These are phyloP conservation scores for Zanthoxylum bungeanum DNA, from an alignment of 345 rosid species.

Conservation along the genomic window DNA sequence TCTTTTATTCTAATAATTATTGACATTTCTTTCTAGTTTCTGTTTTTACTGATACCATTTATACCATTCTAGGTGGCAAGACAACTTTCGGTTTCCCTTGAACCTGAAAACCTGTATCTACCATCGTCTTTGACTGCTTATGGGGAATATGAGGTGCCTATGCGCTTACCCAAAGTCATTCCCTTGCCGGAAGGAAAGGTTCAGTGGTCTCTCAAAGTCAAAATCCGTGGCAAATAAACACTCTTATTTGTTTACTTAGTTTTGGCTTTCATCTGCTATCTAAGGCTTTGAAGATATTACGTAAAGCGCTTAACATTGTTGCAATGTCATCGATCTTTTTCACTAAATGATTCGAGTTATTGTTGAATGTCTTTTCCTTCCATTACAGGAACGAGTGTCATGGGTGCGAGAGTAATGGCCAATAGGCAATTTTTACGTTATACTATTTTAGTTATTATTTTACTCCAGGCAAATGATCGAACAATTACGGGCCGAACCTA, in stretches of 20 bases:
- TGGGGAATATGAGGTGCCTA: constrained; percentile 72
- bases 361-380: too few relatives aligned
- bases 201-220: constrained; percentile 75
- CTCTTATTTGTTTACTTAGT: neutral
- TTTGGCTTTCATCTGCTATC: too few relatives aligned
- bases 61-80: constrained; percentile 60
- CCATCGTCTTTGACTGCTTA: constrained; percentile 60
- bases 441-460: too few relatives aligned
- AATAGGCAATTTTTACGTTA: too few relatives aligned
- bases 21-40: neutral
- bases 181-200: constrained; percentile 76
- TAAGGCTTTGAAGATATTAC: too few relatives aligned
- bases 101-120: constrained; percentile 67
- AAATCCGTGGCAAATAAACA: constrained; percentile 69
- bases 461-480: too few relatives aligned
- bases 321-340: too few relatives aligned
- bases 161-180: constrained; percentile 75
- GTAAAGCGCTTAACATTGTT: too few relatives aligned
- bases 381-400: too few relatives aligned
- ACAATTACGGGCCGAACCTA: too few relatives aligned
- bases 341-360: too few relatives aligned
- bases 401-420: too few relatives aligned
- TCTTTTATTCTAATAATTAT: neutral
- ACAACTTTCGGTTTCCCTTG: constrained; percentile 69
- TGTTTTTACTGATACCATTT: neutral